Base-by-base conservation (phyloP, 1,284 basidiomycete species). In the Puccinia hordei region DNA sequence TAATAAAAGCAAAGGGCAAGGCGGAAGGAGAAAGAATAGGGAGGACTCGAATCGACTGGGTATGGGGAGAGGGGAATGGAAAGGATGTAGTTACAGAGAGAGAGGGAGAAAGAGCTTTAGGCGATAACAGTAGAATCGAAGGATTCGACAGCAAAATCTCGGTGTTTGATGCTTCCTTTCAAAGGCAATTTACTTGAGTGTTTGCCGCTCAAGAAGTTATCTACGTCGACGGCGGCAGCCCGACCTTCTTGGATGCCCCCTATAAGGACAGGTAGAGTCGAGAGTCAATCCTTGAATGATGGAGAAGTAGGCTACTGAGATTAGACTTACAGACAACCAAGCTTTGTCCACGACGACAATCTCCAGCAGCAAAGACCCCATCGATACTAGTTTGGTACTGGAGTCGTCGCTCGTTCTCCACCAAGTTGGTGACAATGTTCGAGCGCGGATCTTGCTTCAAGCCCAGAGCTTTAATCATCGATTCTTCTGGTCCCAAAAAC, bases 321-420 rank as follows among this genome's bases (percentile, higher is more conserved):
- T 13, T n/a, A 41, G 19, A 80, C 65, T 30, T 68, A 73, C 73
- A 80, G 61, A 81, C 82, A n/a, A 82, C 81, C 38, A 85, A 83
- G 80, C 92, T 94, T 86, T 98, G 96, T 57, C 96, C 96, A 82
- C 96, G 91, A 63, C 93, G 91, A 87, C 93, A 95, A 87, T 99
- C 96, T 81, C 96, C 96, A 41, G 94, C 93, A 13, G 94, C 92
- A 84, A 94, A 98, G 59, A 98, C 89, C 63, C 94, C 93, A 33
- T 93, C 91, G 19, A 94, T 88, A 83, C 88, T 92, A 19, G 96
- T 98, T 61, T 90, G 88, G 87, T 94, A 97, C 87, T 91, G 91
- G 19, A 41, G 51, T 22, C 12, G 27, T 22, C 46, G 69, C 19
- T 17, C 46, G 30, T 53, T 75, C 13, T 46, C 24, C 4, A 90